Evolutionary conservation across 2,329 filamentous ascomycete species (phyloP).

Genomic region (Dactylellina drechsleri): DNA sequence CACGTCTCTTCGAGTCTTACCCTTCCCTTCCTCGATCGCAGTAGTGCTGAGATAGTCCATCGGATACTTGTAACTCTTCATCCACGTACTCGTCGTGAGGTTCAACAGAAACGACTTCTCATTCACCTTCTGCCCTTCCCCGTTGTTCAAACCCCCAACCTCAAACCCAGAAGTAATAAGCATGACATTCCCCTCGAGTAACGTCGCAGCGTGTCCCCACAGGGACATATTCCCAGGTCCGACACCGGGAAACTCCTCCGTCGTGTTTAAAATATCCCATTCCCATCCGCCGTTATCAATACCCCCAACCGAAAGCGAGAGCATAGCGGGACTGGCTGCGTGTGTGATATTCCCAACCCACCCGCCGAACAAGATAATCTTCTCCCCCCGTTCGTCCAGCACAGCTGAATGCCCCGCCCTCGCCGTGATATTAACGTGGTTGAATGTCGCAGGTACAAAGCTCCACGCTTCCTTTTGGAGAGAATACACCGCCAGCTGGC

Average conservation of each 20-base stretch:
- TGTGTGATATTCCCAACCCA: constrained; percentile 86
- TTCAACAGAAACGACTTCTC: constrained; percentile 65
- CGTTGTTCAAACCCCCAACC: constrained; percentile 62
- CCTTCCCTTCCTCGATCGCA: constrained; percentile 26
- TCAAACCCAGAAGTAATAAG: constrained; percentile 73
- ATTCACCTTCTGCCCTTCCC: constrained; percentile 60
- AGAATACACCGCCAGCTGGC: constrained; percentile 55
- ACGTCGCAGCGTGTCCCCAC: constrained; percentile 72
- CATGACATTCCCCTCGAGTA: constrained; percentile 75
- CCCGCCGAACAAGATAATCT: constrained; percentile 83
- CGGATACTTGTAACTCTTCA: constrained; percentile 47
- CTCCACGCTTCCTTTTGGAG: constrained; percentile 52
- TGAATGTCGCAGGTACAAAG: constrained; percentile 53
- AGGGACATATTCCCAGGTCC: constrained; percentile 64
- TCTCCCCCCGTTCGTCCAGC: constrained; percentile 78
- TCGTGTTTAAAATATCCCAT: constrained; percentile 72
- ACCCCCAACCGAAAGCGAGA: constrained; percentile 77
- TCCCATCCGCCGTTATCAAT: constrained; percentile 76
- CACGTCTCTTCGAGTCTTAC: constrained; percentile 36
- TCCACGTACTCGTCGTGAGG: constrained; percentile 69
- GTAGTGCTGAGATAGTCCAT: constrained; percentile 19
- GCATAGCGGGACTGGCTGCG: constrained; percentile 83
- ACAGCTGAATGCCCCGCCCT: constrained; percentile 90
- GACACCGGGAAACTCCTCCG: constrained; percentile 58
- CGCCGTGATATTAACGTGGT: constrained; percentile 70